Evolutionary conservation across 2,329 filamentous ascomycete genomes (phyloP).

Genomic region (Aspergillus nomiae): DNA sequence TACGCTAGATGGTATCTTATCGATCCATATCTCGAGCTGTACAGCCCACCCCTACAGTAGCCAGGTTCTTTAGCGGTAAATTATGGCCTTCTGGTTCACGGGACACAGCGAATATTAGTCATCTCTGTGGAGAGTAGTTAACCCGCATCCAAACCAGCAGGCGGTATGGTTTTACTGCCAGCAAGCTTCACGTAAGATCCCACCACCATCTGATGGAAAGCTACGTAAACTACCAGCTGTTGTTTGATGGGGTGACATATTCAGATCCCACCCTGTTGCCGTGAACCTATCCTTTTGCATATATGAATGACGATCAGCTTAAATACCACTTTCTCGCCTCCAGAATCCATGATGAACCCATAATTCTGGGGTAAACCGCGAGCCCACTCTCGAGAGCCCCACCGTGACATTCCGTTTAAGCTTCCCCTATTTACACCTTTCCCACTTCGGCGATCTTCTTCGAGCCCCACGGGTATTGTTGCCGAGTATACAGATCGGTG

Average conservation of each 20-base stretch:
- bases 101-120: neutral
- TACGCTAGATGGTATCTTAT: neutral
- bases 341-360: neutral
- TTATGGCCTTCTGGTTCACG: neutral
- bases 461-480: neutral
- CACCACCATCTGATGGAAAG: neutral
- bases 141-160: neutral
- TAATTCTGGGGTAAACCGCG: neutral
- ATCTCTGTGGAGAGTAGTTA: neutral
- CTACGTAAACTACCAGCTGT: neutral
- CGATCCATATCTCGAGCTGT: neutral
- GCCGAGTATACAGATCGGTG: neutral
- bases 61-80: neutral
- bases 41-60: neutral
- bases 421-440: conserved; percentile 9
- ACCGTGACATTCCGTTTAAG: neutral
- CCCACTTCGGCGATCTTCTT: neutral
- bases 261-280: neutral
- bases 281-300: neutral
- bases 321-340: neutral
- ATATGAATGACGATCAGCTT: neutral
- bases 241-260: neutral
- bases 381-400: conserved; percentile 1
- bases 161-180: neutral
- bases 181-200: neutral